A percentile compares a stretch with the other conserved stretches of the same genome.
Evolutionary conservation across 148 eudicot species (phyloP).

Genomic region (Rheum nobile): DNA sequence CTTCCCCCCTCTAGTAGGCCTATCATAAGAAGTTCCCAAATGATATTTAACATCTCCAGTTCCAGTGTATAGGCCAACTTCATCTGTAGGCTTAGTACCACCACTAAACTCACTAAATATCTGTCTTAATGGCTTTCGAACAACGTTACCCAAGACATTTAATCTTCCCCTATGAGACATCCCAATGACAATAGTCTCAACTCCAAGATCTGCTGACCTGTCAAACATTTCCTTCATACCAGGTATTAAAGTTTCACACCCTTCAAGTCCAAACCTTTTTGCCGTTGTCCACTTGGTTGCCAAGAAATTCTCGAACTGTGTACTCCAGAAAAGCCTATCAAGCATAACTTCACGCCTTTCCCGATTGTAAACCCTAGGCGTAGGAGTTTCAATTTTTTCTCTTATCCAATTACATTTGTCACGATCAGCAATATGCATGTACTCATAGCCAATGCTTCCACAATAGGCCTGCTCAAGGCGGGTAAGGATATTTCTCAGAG

Average conservation of each 20-base stretch:
- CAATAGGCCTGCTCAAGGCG: slow-evolving; percentile 94
- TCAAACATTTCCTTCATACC: slow-evolving; percentile 98
- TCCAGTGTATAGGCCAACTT: slow-evolving; percentile 77
- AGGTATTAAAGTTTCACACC: slow-evolving; percentile 88
- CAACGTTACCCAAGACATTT: slow-evolving; percentile 85
- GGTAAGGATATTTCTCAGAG: slow-evolving; percentile 73
- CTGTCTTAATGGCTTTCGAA: slow-evolving; percentile 74
- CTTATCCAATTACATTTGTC: slow-evolving; percentile 93
- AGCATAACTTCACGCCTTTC: slow-evolving; percentile 82
- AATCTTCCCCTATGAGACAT: slow-evolving; percentile 91
- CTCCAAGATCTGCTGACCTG: slow-evolving; percentile 82
- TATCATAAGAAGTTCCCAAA: slow-evolving; percentile 87
- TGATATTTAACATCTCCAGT: slow-evolving; percentile 92
- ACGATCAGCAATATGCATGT: slow-evolving; percentile 87
- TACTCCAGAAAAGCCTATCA: slow-evolving; percentile 82
- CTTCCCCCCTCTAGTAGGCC: slow-evolving; percentile 86
- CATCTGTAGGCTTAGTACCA: slow-evolving; percentile 66
- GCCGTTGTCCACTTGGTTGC: slow-evolving; percentile 94
- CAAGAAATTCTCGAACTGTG: slow-evolving; percentile 86
- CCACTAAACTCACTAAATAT: slow-evolving; percentile 86
- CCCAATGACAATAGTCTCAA: slow-evolving; percentile 83
- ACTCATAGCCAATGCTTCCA: slow-evolving; percentile 83
- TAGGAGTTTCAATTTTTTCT: slow-evolving; percentile 80
- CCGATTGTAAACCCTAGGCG: slow-evolving; percentile 56
- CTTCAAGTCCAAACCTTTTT: slow-evolving; percentile 90